phyloP scores from a whole-genome alignment of 352 stramenopile genomes.

The Phytophthora nicotianae region DNA sequence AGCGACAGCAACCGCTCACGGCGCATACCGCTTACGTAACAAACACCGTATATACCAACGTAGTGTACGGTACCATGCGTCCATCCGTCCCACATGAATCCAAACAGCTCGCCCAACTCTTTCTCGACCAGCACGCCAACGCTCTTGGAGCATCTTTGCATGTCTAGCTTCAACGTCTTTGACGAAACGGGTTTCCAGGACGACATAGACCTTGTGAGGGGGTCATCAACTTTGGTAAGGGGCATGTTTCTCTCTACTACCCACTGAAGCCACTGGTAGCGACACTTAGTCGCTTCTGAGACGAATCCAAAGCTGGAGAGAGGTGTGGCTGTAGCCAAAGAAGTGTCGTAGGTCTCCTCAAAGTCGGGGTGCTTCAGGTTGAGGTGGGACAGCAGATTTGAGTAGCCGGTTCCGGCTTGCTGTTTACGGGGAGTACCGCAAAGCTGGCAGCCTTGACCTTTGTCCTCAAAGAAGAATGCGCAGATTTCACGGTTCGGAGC shows the following conservation, averaged over 20 bases:
- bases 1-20: not conserved
- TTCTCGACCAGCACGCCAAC: not conserved
- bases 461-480: slow-evolving; percentile 9
- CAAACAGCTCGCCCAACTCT: not conserved
- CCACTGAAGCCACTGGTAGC: too few species aligned
- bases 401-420: not conserved
- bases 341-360: not conserved
- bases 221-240: not conserved
- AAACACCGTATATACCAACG: not conserved
- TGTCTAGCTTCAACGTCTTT: not conserved
- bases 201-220: not conserved
- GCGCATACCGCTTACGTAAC: not conserved
- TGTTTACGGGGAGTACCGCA: slow-evolving; percentile 8
- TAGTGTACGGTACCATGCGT: not conserved
- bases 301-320: not conserved
- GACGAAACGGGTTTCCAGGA: not conserved
- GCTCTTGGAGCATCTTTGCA: not conserved
- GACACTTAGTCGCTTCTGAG: not conserved
- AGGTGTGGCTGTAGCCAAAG: not conserved
- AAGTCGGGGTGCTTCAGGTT: slow-evolving; percentile 5
- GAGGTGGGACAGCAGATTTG: not conserved
- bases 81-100: not conserved
- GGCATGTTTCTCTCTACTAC: not conserved
- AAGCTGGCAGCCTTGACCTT: slow-evolving; percentile 5
- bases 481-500: slow-evolving; percentile 16